Evolutionary conservation across 73 alveolate genomes (phyloP), one percentile per base, ranked within the genome.

Genomic region (Loxodes magnus): DNA sequence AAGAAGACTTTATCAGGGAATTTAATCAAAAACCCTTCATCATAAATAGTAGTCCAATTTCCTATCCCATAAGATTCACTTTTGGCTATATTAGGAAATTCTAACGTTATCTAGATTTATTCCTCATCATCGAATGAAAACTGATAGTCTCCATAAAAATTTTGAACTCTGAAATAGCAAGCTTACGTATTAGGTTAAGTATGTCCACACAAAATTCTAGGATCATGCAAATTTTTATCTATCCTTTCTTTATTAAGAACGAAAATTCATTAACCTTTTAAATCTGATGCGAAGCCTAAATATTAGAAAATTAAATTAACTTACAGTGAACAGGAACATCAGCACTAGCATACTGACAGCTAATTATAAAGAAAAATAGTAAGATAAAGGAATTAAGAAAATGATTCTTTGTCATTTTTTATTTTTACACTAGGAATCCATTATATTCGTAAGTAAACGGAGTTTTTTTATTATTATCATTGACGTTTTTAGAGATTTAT

Each of bases 11-110:
- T 9, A 31, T 67, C 69, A 16, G 43, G 56, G 14, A 72, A 54
- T 21, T 79, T 62, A 19, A 79, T 49, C 22, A 79, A 50, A 15
- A 79, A 49, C 22, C 86, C 80, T 51, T 79, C 78, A 36, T 79
- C 93, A 39, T 75, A 79, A 29, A 79, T 53, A 42, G 53, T 62
- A 3, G 93, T 75, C 89, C 88, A 79, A 3, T 33, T 55, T 4
- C 89, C 93, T 12, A 50, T 67, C 16, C 51, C 71, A 30, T 43
- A 51, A 14, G 61, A 54, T 41, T 42, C 33, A 38, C 79, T 30
- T 4, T 14, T 7, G 4, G 78, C 67, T 16, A 12, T n/a, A 15
- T 51, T 24, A 19, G 53, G 56, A 5, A 37, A 57, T 3, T 17
- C 9, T 14, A 64, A 26, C 2, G 16, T 24, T 5, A 55, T 70